A percentile compares a stretch with the other conserved stretches of the same genome.
Evolutionary conservation across 305 asterid species (phyloP).

Genomic region (Solanum hybrid): DNA sequence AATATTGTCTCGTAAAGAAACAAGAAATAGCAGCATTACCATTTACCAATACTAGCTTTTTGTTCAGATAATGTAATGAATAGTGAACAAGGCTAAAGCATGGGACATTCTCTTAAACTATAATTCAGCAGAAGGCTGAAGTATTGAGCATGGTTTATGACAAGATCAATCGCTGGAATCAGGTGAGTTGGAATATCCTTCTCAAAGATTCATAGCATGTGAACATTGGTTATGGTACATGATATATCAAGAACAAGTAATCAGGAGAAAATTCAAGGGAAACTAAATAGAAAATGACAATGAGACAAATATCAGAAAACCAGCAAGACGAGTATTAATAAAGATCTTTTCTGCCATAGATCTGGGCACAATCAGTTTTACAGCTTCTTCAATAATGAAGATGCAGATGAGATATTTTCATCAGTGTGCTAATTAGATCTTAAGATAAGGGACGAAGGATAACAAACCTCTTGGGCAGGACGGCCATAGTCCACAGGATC

Average conservation of each 20-base stretch:
- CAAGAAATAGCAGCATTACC: background rate
- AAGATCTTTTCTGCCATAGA: background rate
- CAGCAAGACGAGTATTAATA: background rate
- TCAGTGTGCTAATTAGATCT: background rate
- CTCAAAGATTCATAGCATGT: background rate
- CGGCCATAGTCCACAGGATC: slow-evolving; percentile 94
- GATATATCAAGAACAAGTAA: background rate
- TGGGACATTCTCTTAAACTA: background rate
- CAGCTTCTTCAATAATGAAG: background rate
- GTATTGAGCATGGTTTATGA: background rate
- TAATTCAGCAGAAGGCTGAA: background rate
- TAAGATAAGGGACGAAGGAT: background rate
- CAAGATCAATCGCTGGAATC: background rate
- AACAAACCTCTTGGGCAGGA: slow-evolving; percentile 74
- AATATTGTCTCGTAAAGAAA: background rate
- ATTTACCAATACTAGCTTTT: background rate
- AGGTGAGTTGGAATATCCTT: background rate
- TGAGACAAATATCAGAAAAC: background rate
- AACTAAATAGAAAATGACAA: background rate
- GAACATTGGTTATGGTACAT: background rate
- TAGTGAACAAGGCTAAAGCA: background rate
- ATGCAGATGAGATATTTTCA: background rate
- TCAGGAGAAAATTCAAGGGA: background rate
- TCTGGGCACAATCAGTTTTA: background rate
- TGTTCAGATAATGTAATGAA: background rate